Conservation (phyloP, 148 eudicot genomes). For the Pharnaceum exiguum region DNA sequence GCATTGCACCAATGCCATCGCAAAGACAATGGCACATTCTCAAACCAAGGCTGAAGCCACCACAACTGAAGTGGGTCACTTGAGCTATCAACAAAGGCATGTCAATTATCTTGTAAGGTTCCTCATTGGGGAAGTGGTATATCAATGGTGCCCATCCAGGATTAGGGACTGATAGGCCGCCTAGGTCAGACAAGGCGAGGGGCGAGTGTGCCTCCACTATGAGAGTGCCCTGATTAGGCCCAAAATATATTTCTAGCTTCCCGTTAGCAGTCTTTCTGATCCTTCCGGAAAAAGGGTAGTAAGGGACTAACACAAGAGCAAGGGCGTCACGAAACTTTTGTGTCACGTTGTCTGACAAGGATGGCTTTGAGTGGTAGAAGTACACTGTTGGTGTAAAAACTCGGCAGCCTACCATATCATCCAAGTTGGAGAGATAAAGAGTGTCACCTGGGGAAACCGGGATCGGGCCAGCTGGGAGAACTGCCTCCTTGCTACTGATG, state of each 20-base stretch:
- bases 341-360: slow-evolving; percentile 8
- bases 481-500: slow-evolving; percentile 28
- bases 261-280: slow-evolving; percentile 52
- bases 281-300: slow-evolving; percentile 87
- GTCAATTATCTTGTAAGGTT: slow-evolving; percentile 61
- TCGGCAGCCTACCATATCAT: slow-evolving; percentile 80
- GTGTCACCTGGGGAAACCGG: slow-evolving; percentile 42
- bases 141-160: slow-evolving; percentile 71
- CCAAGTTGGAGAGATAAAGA: slow-evolving; percentile 86
- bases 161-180: slow-evolving; percentile 71
- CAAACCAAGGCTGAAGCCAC: slow-evolving; percentile 86
- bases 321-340: slow-evolving; percentile 52
- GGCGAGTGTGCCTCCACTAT: slow-evolving; percentile 65
- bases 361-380: slow-evolving; percentile 44
- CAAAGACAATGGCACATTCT: slow-evolving; percentile 89
- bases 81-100: slow-evolving; percentile 92
- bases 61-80: slow-evolving; percentile 63
- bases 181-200: slow-evolving; percentile 41
- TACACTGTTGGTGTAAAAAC: slow-evolving; percentile 88
- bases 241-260: slow-evolving; percentile 71
- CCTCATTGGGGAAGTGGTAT: slow-evolving; percentile 59
- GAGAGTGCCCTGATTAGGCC: slow-evolving; percentile 68
- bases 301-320: slow-evolving; percentile 66
- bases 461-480: slow-evolving; percentile 48
- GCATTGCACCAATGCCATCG: slow-evolving; percentile 97